Conservation (phyloP, 2,329 filamentous ascomycete species). For the Cladosporium velox region DNA sequence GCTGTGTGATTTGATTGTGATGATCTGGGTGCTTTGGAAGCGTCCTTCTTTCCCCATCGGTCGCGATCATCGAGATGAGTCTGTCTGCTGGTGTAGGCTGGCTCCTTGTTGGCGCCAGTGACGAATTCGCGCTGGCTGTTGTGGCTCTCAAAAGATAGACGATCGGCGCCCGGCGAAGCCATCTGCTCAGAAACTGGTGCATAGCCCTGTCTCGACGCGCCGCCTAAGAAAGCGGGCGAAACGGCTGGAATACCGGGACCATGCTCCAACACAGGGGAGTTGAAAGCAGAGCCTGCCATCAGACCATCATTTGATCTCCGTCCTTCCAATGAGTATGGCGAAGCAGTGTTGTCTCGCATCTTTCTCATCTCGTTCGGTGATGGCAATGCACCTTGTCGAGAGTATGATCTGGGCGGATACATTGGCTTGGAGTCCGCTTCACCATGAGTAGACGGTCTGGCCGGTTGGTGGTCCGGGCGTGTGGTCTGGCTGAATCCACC, state of each 20-base stretch:
- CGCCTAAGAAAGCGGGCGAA: conserved; percentile 33
- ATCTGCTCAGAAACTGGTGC: conserved; percentile 33
- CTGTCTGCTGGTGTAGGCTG: conserved; percentile 29
- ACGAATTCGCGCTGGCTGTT: conserved; percentile 25
- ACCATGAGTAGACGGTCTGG: conserved; percentile 21
- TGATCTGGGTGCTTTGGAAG: conserved; percentile 26
- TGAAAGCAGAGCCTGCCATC: conserved; percentile 31
- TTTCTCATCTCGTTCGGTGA: conserved; percentile 29
- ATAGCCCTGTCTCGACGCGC: conserved; percentile 33
- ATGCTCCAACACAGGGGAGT: conserved; percentile 33
- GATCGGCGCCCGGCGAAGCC: conserved; percentile 32
- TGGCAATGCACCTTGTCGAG: conserved; percentile 33
- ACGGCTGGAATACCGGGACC: conserved; percentile 26
- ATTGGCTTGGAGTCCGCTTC: conserved; percentile 37
- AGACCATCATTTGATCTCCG: conserved; percentile 37
- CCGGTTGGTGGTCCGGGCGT: conserved; percentile 13
- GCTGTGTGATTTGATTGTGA: conserved; percentile 19
- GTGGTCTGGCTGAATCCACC: conserved; percentile 27
- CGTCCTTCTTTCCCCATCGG: conserved; percentile 29
- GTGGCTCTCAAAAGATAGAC: conserved; percentile 24
- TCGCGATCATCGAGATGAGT: conserved; percentile 34
- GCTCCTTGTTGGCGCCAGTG: conserved; percentile 26
- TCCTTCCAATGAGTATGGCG: conserved; percentile 37
- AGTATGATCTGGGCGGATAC: conserved; percentile 37
- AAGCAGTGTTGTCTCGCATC: conserved; percentile 30